phyloP scores from a whole-genome alignment of 768 basidiomycete species.

The Xerocomus brunneocitrinus region DNA sequence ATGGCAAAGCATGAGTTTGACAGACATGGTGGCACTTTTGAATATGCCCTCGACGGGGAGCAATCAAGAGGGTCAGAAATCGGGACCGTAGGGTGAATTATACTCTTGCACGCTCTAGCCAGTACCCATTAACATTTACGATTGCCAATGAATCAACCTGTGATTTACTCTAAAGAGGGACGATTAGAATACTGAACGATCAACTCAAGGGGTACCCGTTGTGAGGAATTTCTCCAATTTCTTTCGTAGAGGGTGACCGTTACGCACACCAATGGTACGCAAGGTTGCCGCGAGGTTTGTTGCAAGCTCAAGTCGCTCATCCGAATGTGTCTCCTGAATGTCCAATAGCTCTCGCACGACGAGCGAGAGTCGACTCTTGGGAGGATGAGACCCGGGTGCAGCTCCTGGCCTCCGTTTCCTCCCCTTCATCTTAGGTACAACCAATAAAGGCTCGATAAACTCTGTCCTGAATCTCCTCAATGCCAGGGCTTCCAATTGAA shows the following conservation, averaged over 20 bases:
- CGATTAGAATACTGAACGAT: neutral
- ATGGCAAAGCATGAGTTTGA: slow-evolving; percentile 43
- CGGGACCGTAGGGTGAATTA: slow-evolving; percentile 11
- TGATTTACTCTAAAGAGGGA: slow-evolving; percentile 1
- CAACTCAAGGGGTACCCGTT: slow-evolving; percentile 10
- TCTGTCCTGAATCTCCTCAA: slow-evolving; percentile 69
- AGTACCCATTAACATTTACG: neutral
- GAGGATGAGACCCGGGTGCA: slow-evolving; percentile 36
- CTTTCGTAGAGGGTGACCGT: slow-evolving; percentile 65
- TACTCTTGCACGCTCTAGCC: neutral
- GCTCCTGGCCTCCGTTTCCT: slow-evolving; percentile 47
- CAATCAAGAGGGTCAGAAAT: slow-evolving; percentile 24
- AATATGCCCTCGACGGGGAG: slow-evolving; percentile 34
- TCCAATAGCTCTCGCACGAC: slow-evolving; percentile 64
- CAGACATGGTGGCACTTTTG: slow-evolving; percentile 53
- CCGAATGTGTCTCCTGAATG: slow-evolving; percentile 41
- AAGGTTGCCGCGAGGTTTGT: slow-evolving; percentile 49
- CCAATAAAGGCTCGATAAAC: slow-evolving; percentile 63
- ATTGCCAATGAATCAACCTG: slow-evolving; percentile 3
- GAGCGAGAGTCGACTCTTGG: slow-evolving; percentile 65
- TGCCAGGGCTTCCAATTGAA: slow-evolving; percentile 60
- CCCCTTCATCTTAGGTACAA: slow-evolving; percentile 58
- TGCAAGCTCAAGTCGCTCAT: slow-evolving; percentile 44
- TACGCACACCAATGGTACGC: slow-evolving; percentile 50
- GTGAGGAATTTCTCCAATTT: slow-evolving; percentile 55